Percentiles rank a stretch among this genome's conserved stretches.
Evolutionary conservation across 2,329 filamentous ascomycete species (phyloP).

Genomic region (Aspergillus amoenus): DNA sequence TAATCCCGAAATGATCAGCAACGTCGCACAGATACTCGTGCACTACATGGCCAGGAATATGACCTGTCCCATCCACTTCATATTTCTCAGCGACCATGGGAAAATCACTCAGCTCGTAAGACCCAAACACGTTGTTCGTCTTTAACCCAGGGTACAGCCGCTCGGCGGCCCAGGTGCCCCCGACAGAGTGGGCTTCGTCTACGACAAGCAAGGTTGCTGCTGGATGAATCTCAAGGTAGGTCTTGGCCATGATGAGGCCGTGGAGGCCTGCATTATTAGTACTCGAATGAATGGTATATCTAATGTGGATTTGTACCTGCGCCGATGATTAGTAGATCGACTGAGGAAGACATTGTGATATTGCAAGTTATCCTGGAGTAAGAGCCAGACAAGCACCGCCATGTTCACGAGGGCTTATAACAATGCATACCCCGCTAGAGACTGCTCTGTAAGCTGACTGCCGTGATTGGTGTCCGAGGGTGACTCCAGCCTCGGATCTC

Average conservation of each 20-base stretch:
- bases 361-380: not conserved
- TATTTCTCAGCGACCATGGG: slow-evolving; percentile 59
- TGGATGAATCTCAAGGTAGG: slow-evolving; percentile 57
- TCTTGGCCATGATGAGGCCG: slow-evolving; percentile 59
- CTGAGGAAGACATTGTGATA: not conserved
- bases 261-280: slow-evolving; percentile 39
- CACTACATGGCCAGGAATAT: slow-evolving; percentile 56
- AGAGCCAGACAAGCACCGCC: not conserved
- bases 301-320: not conserved
- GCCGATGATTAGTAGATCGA: slow-evolving; percentile 6
- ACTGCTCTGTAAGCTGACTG: too few relatives aligned
- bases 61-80: slow-evolving; percentile 44
- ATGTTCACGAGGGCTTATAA: not conserved
- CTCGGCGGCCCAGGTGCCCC: slow-evolving; percentile 65
- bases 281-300: not conserved
- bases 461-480: not conserved
- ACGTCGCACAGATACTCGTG: slow-evolving; percentile 57
- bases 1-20: slow-evolving; percentile 51
- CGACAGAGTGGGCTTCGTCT: slow-evolving; percentile 55
- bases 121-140: slow-evolving; percentile 68
- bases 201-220: slow-evolving; percentile 53
- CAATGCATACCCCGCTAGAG: too few relatives aligned
- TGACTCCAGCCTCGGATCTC: not conserved
- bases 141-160: slow-evolving; percentile 64
- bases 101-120: slow-evolving; percentile 68